These are phyloP conservation scores for Dichotomocladium elegans DNA, from an alignment of 371 early-diverging fungal species.

Conservation along the genomic window DNA sequence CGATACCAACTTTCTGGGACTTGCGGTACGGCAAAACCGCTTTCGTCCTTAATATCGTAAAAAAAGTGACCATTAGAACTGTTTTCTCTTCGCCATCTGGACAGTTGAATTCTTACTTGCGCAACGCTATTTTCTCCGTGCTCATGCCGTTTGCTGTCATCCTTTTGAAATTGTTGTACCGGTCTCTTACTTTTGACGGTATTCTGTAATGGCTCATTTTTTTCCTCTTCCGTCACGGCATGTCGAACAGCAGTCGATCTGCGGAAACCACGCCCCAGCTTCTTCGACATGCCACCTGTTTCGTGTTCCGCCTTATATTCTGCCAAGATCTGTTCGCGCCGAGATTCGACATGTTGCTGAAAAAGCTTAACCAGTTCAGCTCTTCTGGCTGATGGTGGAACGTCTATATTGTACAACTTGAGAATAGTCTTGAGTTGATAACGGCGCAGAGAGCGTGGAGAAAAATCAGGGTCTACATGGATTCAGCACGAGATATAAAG, in stretches of 20 bases:
- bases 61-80: too few species aligned
- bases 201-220: not conserved
- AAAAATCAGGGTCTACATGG: slow-evolving; percentile 6
- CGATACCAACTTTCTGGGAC: too few species aligned
- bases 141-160: too few species aligned
- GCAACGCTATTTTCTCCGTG: too few species aligned
- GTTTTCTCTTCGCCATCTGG: too few species aligned
- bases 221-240: not conserved
- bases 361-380: slow-evolving; percentile 7
- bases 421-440: slow-evolving; percentile 16
- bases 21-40: too few species aligned
- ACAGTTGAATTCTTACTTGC: too few species aligned
- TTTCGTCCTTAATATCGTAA: too few species aligned
- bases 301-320: slow-evolving; percentile 4
- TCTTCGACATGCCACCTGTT: not conserved
- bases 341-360: slow-evolving; percentile 1
- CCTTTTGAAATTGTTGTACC: too few species aligned
- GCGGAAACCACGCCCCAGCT: slow-evolving; percentile 1
- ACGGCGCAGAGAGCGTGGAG: slow-evolving; percentile 5
- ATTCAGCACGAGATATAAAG: not conserved
- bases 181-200: too few species aligned
- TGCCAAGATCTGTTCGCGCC: not conserved
- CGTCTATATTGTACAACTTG: not conserved
- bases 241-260: not conserved
- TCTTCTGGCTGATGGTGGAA: not conserved